phyloP scores from a whole-genome alignment of 2,329 filamentous ascomycete species.

The Trichoderma sp. region DNA sequence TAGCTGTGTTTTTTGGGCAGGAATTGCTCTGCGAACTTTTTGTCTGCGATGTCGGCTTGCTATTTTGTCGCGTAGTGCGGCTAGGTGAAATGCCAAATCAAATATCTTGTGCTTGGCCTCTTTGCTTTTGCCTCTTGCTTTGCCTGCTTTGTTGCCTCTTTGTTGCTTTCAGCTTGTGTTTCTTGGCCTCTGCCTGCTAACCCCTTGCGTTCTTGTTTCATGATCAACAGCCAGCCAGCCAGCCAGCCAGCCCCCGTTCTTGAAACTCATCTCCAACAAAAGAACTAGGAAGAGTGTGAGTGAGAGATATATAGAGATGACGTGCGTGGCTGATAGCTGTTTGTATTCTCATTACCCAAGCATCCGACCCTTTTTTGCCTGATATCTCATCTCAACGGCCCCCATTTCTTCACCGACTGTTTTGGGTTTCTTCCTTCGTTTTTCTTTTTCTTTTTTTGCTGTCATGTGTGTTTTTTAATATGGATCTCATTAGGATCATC shows the following conservation, averaged over 20 bases:
- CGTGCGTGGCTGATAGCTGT: background rate
- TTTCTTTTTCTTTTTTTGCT: background rate
- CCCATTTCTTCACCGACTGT: background rate
- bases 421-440: background rate
- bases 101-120: background rate
- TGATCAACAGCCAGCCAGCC: background rate
- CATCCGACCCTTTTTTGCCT: background rate
- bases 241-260: background rate
- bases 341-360: background rate
- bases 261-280: background rate
- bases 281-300: background rate
- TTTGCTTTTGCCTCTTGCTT: background rate
- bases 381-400: background rate
- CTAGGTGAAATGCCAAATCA: constrained; percentile 13
- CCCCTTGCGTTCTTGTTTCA: background rate
- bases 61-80: constrained; percentile 7
- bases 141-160: background rate
- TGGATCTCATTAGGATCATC: background rate
- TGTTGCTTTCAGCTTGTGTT: background rate
- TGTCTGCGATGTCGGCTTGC: constrained; percentile 1
- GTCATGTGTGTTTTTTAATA: background rate
- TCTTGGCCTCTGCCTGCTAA: background rate
- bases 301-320: background rate
- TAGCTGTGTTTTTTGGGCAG: background rate
- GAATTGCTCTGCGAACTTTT: background rate